Percentiles rank a stretch among this genome's conserved stretches.
These are phyloP conservation scores for Fraxinus paxiana DNA, from an alignment of 305 asterid genomes.

Conservation along the genomic window DNA sequence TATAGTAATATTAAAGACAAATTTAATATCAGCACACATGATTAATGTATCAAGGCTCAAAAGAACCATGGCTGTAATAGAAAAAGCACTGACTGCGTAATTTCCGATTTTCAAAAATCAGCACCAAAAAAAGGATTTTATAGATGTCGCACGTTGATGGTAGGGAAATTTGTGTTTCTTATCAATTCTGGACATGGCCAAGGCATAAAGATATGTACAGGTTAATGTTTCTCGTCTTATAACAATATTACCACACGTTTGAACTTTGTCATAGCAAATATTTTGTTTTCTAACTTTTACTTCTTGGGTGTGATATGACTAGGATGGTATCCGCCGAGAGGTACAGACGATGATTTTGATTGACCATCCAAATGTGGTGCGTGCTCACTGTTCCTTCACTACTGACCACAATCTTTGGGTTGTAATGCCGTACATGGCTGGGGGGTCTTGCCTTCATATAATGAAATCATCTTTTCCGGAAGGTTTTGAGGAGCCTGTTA, in stretches of 20 bases:
- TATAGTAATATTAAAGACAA: background rate
- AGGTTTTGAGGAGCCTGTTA: constrained; percentile 94
- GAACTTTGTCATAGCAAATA: background rate
- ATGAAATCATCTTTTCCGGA: constrained; percentile 86
- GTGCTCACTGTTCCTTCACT: constrained; percentile 90
- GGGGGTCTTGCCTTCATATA: constrained; percentile 95
- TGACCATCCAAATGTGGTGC: constrained; percentile 85
- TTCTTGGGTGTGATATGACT: constrained; percentile 26
- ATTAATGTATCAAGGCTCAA: background rate
- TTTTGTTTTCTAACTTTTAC: constrained; percentile 3
- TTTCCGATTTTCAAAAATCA: background rate
- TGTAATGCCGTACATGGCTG: constrained; percentile 94
- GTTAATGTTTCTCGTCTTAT: constrained; percentile 10
- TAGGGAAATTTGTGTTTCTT: background rate
- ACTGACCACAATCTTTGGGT: constrained; percentile 85
- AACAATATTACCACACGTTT: background rate
- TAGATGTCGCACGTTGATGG: background rate
- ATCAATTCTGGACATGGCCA: background rate
- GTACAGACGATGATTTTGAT: constrained; percentile 85
- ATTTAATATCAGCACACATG: background rate
- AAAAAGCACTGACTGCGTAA: background rate
- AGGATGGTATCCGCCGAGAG: constrained; percentile 94
- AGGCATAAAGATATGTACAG: constrained; percentile 19
- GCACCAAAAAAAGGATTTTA: background rate
- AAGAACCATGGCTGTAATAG: background rate